Conservation (phyloP, 345 rosid genomes). For the Brassica carinata region DNA sequence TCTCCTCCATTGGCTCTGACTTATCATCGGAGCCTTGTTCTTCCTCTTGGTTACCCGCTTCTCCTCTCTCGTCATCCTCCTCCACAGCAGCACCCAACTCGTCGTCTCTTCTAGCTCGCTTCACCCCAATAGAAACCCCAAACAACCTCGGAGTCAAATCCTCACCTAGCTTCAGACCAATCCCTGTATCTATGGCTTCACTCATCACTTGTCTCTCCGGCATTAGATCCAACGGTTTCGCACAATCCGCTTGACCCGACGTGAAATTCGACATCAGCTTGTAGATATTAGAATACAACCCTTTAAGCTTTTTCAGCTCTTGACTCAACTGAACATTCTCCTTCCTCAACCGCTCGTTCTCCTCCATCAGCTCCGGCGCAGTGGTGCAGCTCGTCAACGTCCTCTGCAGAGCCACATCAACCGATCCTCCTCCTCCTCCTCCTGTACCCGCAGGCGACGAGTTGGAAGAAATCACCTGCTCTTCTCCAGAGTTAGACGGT, state of each 20-base stretch:
- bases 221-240: constrained; percentile 45
- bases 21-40: constrained; percentile 49
- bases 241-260: constrained; percentile 46
- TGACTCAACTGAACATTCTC: constrained; percentile 69
- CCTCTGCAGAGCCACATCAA: constrained; percentile 23
- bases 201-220: constrained; percentile 43
- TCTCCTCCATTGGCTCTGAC: constrained; percentile 63
- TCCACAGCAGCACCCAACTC: constrained; percentile 44
- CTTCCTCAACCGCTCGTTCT: constrained; percentile 76
- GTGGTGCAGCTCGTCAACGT: constrained; percentile 67
- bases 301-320: constrained; percentile 66
- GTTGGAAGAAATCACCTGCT: constrained; percentile 68
- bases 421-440: neutral
- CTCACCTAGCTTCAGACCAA: constrained; percentile 30
- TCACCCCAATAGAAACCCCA: constrained; percentile 81
- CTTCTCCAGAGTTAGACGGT: constrained; percentile 76
- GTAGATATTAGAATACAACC: constrained; percentile 67
- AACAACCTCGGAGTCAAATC: constrained; percentile 66
- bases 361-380: constrained; percentile 71
- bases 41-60: neutral
- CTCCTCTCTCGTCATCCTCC: constrained; percentile 30
- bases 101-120: constrained; percentile 62
- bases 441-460: constrained; percentile 58
- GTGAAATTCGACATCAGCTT: constrained; percentile 64
- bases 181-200: constrained; percentile 29